phyloP scores from a whole-genome alignment of 1,284 basidiomycete species.

The Papiliotrema nemorosa region DNA sequence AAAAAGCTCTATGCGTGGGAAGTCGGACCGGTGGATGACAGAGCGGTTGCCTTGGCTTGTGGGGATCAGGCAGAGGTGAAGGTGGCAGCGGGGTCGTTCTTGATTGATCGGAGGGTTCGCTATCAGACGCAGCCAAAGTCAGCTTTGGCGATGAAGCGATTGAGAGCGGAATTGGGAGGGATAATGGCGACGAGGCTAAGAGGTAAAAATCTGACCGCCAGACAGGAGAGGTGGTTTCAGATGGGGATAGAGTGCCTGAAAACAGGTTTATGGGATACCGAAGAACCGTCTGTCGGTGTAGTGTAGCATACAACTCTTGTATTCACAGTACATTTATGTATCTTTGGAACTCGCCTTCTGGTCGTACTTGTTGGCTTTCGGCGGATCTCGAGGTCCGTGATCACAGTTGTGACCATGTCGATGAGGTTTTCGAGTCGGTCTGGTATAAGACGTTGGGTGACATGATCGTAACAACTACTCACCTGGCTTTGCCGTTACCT shows the following conservation, averaged over 20 bases:
- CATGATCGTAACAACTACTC: constrained; percentile 1
- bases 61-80: constrained; percentile 84
- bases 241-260: constrained; percentile 57
- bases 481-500: constrained; percentile 35
- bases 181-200: constrained; percentile 61
- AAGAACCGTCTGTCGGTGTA: constrained; percentile 21
- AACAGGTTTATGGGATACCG: constrained; percentile 15
- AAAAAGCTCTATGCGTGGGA: constrained; percentile 88
- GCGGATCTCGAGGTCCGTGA: constrained; percentile 7
- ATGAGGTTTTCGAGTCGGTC: constrained; percentile 16
- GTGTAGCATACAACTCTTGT: constrained; percentile 1
- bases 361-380: constrained; percentile 32
- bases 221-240: constrained; percentile 67
- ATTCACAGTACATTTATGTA: neutral
- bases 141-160: constrained; percentile 72
- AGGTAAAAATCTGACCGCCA: constrained; percentile 58
- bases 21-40: constrained; percentile 81
- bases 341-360: neutral
- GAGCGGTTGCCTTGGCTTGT: constrained; percentile 77
- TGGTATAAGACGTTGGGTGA: constrained; percentile 3
- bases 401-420: constrained; percentile 21
- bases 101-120: constrained; percentile 80
- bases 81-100: constrained; percentile 67
- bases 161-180: constrained; percentile 64
- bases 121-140: constrained; percentile 69